phyloP scores from a whole-genome alignment of 768 basidiomycete genomes.

The Tulasnella sp. region DNA sequence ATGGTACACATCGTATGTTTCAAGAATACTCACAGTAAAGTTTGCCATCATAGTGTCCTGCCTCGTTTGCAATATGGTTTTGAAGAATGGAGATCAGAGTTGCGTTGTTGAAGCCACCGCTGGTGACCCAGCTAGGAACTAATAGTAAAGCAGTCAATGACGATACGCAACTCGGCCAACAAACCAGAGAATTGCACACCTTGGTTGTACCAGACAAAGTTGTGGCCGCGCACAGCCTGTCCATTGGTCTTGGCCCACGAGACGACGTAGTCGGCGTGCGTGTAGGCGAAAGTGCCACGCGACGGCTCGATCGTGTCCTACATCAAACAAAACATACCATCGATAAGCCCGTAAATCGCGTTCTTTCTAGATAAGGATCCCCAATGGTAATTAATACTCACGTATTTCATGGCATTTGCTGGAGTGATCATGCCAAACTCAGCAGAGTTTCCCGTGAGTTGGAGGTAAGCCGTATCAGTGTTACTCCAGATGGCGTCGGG shows the following conservation, averaged over 20 bases:
- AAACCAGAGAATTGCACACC: neutral
- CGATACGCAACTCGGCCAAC: neutral
- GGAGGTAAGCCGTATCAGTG: neutral
- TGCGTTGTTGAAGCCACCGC: constrained; percentile 4
- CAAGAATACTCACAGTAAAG: neutral
- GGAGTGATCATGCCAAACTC: neutral
- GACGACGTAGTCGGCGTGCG: neutral
- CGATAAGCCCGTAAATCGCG: too few relatives aligned
- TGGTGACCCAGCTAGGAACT: constrained; percentile 10
- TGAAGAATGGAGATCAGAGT: constrained; percentile 31
- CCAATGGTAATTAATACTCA: neutral
- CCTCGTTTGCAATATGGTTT: constrained; percentile 34
- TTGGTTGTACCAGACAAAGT: neutral
- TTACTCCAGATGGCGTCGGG: neutral
- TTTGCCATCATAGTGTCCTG: neutral
- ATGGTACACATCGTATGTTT: too few relatives aligned
- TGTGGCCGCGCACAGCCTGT: constrained; percentile 4
- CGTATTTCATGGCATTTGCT: neutral
- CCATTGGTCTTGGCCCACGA: neutral
- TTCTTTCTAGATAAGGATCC: too few relatives aligned
- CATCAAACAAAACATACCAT: too few relatives aligned
- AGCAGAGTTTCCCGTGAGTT: neutral
- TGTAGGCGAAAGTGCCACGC: neutral
- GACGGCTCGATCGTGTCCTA: neutral
- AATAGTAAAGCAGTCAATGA: neutral